phyloP scores from a whole-genome alignment of 306 rosid genomes.

The Malus asiatica region DNA sequence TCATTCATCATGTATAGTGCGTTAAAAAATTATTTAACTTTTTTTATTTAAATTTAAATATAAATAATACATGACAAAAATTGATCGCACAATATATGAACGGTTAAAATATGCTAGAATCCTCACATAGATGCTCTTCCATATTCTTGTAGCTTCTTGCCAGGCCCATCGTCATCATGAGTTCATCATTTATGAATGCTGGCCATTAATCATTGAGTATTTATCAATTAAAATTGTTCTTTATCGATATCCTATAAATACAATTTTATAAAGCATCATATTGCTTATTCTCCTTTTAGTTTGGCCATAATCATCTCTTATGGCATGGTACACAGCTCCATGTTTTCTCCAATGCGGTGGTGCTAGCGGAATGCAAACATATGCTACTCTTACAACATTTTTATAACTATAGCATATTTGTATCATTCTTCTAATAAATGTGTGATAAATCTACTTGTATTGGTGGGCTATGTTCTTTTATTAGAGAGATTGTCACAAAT shows the following conservation, averaged over 20 bases:
- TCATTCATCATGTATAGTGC: accelerated
- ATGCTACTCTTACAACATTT: too few relatives aligned
- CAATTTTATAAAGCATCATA: not conserved
- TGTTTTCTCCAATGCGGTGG: not conserved
- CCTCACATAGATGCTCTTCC: too few relatives aligned
- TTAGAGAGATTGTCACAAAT: too few relatives aligned
- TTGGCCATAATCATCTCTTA: not conserved
- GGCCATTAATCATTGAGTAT: not conserved
- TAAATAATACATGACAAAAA: too few relatives aligned
- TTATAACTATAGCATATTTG: too few relatives aligned
- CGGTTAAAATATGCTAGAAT: accelerated
- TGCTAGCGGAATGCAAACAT: not conserved
- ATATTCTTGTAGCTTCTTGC: not conserved
- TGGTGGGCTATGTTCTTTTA: too few relatives aligned
- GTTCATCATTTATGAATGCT: not conserved
- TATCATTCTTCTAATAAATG: too few relatives aligned
- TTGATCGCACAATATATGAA: accelerated
- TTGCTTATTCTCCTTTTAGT: not conserved
- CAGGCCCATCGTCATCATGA: not conserved
- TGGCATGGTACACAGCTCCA: not conserved
- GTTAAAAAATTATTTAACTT: too few relatives aligned
- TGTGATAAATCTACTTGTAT: too few relatives aligned
- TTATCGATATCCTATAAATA: not conserved
- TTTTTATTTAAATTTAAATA: too few relatives aligned
- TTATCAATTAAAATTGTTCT: not conserved